Conservation (phyloP, 352 stramenopile genomes). For the Phytophthora sansomeana region DNA sequence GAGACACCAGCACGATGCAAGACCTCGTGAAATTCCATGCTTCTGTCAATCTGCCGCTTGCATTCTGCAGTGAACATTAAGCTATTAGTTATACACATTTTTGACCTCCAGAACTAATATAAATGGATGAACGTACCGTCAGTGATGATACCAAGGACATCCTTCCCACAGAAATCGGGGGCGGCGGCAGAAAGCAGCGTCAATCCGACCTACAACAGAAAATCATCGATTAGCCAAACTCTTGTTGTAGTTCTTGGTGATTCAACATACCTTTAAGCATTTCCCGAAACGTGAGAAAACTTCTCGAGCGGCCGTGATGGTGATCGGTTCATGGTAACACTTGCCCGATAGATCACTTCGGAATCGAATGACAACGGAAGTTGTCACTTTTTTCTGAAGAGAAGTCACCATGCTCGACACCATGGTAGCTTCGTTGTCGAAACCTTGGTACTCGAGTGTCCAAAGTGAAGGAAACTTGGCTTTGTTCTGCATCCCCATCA, state of each 20-base stretch:
- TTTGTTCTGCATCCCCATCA: conserved; percentile 18
- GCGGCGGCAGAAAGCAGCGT: conserved; percentile 8
- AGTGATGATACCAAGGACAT: conserved; percentile 6
- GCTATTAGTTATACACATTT: neutral
- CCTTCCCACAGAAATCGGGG: conserved; percentile 11
- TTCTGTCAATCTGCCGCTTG: conserved; percentile 16
- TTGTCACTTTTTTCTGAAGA: conserved; percentile 3
- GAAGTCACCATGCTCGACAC: neutral
- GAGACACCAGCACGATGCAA: conserved; percentile 6
- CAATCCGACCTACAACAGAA: neutral
- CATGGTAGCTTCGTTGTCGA: neutral
- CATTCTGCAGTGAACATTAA: conserved; percentile 5
- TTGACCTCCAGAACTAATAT: neutral
- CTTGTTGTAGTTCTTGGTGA: neutral
- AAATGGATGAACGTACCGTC: neutral
- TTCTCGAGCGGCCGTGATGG: neutral
- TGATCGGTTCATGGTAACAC: conserved; percentile 15
- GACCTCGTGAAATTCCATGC: conserved; percentile 11
- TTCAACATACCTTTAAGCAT: conserved; percentile 12
- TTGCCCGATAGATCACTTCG: conserved; percentile 14
- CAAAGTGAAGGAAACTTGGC: conserved; percentile 14
- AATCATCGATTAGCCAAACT: neutral
- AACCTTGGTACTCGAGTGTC: conserved; percentile 8
- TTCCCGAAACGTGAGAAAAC: conserved; percentile 9
- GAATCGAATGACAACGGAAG: conserved; percentile 6